A percentile compares a stretch with the other conserved stretches of the same genome.
These are phyloP conservation scores for Pythium rishiriense DNA, from an alignment of 352 stramenopile genomes.

Conservation along the genomic window DNA sequence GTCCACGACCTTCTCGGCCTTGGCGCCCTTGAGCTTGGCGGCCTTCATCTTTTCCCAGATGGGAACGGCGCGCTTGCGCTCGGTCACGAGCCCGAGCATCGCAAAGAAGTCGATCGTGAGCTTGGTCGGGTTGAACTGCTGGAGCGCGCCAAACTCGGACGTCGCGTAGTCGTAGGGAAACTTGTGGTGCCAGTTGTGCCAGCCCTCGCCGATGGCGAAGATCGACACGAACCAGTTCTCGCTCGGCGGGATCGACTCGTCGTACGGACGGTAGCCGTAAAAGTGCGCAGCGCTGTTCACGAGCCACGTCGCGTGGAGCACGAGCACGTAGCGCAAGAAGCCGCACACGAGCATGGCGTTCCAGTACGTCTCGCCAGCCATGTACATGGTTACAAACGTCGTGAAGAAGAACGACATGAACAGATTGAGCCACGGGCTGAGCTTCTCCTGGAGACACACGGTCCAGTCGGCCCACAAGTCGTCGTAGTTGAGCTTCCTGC, in stretches of 20 bases:
- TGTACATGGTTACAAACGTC: conserved; percentile 84
- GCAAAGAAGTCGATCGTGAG: conserved; percentile 95
- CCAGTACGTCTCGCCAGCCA: conserved; percentile 94
- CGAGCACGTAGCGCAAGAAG: conserved; percentile 92
- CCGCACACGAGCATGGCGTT: conserved; percentile 95
- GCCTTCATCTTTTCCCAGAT: conserved; percentile 94
- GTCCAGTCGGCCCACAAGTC: conserved; percentile 96
- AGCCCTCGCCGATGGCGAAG: conserved; percentile 96
- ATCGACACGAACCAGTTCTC: conserved; percentile 97
- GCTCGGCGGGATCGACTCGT: conserved; percentile 90
- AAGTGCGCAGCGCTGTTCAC: conserved; percentile 99
- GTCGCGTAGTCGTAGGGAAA: conserved; percentile 99
- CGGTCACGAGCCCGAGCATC: conserved; percentile 89
- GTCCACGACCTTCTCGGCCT: conserved; percentile 48
- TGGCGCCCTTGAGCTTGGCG: conserved; percentile 35
- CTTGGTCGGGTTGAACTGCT: conserved; percentile 99
- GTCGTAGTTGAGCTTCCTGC: conserved; percentile 96
- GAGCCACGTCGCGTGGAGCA: conserved; percentile 98
- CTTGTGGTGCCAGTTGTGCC: conserved; percentile 99
- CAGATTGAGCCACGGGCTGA: conserved; percentile 97
- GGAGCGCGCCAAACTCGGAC: conserved; percentile 95
- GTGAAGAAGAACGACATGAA: conserved; percentile 98
- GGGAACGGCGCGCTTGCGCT: conserved; percentile 93
- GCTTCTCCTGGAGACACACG: conserved; percentile 95
- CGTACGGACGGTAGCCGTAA: conserved; percentile 97